A percentile compares a stretch with the other conserved stretches of the same genome.
Evolutionary conservation across 768 basidiomycete genomes (phyloP).

Genomic region (Mycena polygramma): DNA sequence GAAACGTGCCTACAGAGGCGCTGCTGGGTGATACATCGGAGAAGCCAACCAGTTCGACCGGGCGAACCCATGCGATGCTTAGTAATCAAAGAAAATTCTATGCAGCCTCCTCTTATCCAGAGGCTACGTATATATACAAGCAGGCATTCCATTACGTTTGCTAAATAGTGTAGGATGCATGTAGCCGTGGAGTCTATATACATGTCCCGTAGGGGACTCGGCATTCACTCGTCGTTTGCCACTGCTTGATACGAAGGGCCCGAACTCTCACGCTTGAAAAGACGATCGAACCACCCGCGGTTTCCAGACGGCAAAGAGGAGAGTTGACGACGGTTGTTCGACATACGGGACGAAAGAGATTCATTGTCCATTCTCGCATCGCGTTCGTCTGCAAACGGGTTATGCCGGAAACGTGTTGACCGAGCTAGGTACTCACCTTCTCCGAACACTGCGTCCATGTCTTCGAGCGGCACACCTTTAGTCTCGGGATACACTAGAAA

Average conservation of each 20-base stretch:
- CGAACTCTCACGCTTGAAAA: conserved; percentile 57
- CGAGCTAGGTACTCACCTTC: conserved; percentile 69
- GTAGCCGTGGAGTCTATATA: conserved; percentile 3
- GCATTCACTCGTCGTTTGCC: conserved; percentile 48
- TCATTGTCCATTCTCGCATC: conserved; percentile 78
- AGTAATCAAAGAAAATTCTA: background rate
- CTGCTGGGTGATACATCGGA: background rate
- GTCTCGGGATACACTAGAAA: conserved; percentile 85
- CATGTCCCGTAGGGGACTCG: background rate
- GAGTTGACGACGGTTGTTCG: conserved; percentile 40
- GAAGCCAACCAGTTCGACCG: background rate
- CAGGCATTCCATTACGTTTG: conserved; percentile 7
- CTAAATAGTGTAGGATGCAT: conserved; percentile 12
- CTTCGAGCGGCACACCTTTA: conserved; percentile 88
- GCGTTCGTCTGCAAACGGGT: conserved; percentile 47
- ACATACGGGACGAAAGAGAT: conserved; percentile 67
- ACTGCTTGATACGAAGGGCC: conserved; percentile 64
- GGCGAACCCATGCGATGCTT: background rate
- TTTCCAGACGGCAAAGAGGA: conserved; percentile 51
- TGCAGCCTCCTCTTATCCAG: background rate
- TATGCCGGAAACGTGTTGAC: conserved; percentile 22
- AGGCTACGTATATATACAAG: background rate
- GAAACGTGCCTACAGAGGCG: conserved; percentile 1
- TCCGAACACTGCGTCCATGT: conserved; percentile 92
- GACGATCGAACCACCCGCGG: conserved; percentile 63